Evolutionary conservation across 2,329 filamentous ascomycete species (phyloP), one percentile per base, ranked within the genome.

Genomic region (Paracoccidioides lutzii): DNA sequence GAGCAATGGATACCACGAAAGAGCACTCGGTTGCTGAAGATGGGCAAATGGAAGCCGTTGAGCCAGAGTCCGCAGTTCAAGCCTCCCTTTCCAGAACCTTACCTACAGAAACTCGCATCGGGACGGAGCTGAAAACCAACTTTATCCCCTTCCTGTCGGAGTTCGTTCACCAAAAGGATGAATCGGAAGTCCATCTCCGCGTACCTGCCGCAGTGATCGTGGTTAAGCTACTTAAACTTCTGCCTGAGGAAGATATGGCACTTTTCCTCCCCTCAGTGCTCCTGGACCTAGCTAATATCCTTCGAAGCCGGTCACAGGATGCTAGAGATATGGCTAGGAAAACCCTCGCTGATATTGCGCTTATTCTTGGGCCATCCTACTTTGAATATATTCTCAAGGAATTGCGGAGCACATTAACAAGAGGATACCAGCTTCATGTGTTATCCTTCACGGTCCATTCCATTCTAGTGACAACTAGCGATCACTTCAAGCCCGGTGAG

Each of bases 361-460:
- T 81, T 9, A 77, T 95, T 38, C 78, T 96, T 42, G 93, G 93
- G 0, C 81, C 91, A 0, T 77, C 81, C 0, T 94, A 88, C 68
- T 85, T 98, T 63, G 87, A 87, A 1, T 97, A 97, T 68, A 84
- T 98, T n/a, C 75, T 98, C 57, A 94, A 90, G 66, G 90, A 97
- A 67, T 76, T 98, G 30, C 81, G 89, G 52, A 85, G 85, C 56
- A 88, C 91, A 5, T 77, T 98, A 10, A 84, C 84, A 49, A 81
- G 84, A 64, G 93, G 93, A 4, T 95, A 94, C 65, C 93, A 98
- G 65, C 79, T 97, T 42, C 93, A 98, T 68, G 90, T 98, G 8
- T 76, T 98, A 30, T 96, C 91, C 0, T 98, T 88, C 69, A 97
- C 93, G 0, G 81, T 98, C 67, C 93, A 98, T 71, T 88, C 90